Percentiles rank a stretch among this genome's conserved stretches.
phyloP scores from a whole-genome alignment of 202 grass and related monocot species.

The Cymbopogon flexuosus region DNA sequence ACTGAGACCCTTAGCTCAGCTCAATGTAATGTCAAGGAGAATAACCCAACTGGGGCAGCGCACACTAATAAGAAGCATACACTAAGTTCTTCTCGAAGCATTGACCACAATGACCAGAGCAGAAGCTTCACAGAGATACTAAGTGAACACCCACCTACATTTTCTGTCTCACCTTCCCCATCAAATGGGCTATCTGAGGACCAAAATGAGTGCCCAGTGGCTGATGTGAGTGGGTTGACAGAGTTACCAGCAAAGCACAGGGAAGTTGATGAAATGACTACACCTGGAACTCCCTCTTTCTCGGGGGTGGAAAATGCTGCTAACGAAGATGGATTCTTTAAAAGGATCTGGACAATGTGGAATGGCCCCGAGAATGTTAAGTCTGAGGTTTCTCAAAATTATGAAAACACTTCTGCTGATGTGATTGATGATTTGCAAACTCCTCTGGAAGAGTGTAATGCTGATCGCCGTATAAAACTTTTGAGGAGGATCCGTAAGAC shows the following conservation, averaged over 20 bases:
- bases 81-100: conserved; percentile 26
- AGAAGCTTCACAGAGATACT: conserved; percentile 7
- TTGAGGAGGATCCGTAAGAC: conserved; percentile 21
- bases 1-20: conserved; percentile 12
- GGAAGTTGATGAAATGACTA: conserved; percentile 26
- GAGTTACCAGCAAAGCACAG: conserved; percentile 25
- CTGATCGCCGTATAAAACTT: conserved; percentile 7
- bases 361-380: conserved; percentile 31
- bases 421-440: conserved; percentile 26
- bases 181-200: conserved; percentile 30
- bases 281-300: conserved; percentile 28
- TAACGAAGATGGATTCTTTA: conserved; percentile 40
- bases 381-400: conserved; percentile 26
- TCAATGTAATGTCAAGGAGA: conserved; percentile 41
- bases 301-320: conserved; percentile 29
- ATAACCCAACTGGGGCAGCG: neutral
- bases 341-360: conserved; percentile 45
- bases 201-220: conserved; percentile 19
- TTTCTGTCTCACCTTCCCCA: conserved; percentile 33
- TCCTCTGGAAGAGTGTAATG: conserved; percentile 28
- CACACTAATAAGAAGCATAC: conserved; percentile 22
- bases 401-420: conserved; percentile 32
- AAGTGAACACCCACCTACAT: conserved; percentile 31
- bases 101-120: neutral
- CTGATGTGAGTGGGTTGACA: conserved; percentile 24